Evolutionary conservation across 1,284 basidiomycete species (phyloP).

Genomic region (Ceratobasidium sp.): DNA sequence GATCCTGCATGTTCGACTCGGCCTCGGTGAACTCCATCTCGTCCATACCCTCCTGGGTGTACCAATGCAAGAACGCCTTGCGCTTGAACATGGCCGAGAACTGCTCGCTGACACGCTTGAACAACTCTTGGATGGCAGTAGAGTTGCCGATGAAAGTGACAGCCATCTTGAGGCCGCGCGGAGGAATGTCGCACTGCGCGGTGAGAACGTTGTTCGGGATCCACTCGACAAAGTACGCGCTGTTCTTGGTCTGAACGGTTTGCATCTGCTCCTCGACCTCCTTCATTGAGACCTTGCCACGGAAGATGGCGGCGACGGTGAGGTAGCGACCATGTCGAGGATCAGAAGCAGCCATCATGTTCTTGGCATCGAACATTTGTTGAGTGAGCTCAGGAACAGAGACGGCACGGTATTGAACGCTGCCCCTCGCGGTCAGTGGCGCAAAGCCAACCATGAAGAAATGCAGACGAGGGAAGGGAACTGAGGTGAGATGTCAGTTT

Average conservation of each 20-base stretch:
- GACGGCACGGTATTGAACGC: constrained; percentile 94
- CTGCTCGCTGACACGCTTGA: constrained; percentile 97
- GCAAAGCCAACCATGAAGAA: constrained; percentile 99
- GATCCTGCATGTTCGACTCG: constrained; percentile 96
- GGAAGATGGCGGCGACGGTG: constrained; percentile 96
- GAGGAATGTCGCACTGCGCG: constrained; percentile 73
- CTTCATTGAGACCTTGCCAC: constrained; percentile 98
- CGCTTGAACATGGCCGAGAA: constrained; percentile 99
- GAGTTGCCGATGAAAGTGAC: constrained; percentile 98
- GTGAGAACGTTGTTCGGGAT: constrained; percentile 98
- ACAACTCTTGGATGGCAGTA: constrained; percentile 96
- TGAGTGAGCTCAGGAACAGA: constrained; percentile 96
- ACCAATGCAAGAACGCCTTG: constrained; percentile 99
- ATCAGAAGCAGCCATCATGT: constrained; percentile 98
- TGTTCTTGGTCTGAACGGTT: constrained; percentile 97
- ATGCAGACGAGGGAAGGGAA: constrained; percentile 98
- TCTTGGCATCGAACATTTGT: constrained; percentile 99
- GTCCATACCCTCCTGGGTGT: constrained; percentile 99
- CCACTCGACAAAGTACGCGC: constrained; percentile 98
- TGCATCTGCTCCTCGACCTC: constrained; percentile 99
- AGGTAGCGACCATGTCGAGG: constrained; percentile 95
- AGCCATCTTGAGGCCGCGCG: constrained; percentile 82
- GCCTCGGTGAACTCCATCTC: constrained; percentile 99
- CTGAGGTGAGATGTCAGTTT: constrained; percentile 60
- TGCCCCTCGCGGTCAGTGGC: constrained; percentile 92